Evolutionary conservation across 495 filamentous ascomycete species (phyloP).

Genomic region (Glarea lozoyensis): DNA sequence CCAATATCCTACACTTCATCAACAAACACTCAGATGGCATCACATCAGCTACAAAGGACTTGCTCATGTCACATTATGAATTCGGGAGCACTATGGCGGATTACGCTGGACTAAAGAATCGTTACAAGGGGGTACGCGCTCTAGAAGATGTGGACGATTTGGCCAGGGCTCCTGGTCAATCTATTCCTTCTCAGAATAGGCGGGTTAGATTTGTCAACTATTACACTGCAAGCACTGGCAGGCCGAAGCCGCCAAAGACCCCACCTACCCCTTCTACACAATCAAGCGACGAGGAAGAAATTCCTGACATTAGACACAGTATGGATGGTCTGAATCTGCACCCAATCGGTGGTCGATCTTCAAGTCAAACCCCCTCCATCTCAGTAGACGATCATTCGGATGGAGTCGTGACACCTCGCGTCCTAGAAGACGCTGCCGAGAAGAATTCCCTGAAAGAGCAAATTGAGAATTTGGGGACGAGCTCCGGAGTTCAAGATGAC

Average conservation of each 20-base stretch:
- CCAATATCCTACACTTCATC: constrained; percentile 65
- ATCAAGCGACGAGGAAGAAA: constrained; percentile 3
- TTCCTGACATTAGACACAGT: constrained; percentile 4
- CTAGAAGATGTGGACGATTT: constrained; percentile 58
- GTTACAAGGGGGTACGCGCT: constrained; percentile 56
- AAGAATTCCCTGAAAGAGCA: constrained; percentile 10
- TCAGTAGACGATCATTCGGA: constrained; percentile 35
- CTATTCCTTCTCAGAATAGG: constrained; percentile 9
- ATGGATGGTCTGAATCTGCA: constrained; percentile 15
- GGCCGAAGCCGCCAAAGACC: constrained; percentile 34
- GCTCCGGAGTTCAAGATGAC: constrained; percentile 16
- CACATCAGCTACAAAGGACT: constrained; percentile 56
- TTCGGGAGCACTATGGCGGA: constrained; percentile 78
- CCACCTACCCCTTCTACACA: neutral
- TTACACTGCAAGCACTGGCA: constrained; percentile 75
- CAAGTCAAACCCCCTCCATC: constrained; percentile 18
- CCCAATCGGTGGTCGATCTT: constrained; percentile 3
- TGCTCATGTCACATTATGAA: constrained; percentile 72
- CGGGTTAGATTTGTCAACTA: constrained; percentile 80
- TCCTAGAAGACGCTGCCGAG: constrained; percentile 5
- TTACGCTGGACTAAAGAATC: constrained; percentile 53
- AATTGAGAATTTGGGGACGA: constrained; percentile 14
- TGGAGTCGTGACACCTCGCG: constrained; percentile 14
- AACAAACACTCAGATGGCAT: constrained; percentile 68
- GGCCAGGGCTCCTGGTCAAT: constrained; percentile 9